Percentiles rank a stretch among this genome's conserved stretches.
Evolutionary conservation across 1,284 basidiomycete species (phyloP).

Genomic region (Hypsizygus ulmarius): DNA sequence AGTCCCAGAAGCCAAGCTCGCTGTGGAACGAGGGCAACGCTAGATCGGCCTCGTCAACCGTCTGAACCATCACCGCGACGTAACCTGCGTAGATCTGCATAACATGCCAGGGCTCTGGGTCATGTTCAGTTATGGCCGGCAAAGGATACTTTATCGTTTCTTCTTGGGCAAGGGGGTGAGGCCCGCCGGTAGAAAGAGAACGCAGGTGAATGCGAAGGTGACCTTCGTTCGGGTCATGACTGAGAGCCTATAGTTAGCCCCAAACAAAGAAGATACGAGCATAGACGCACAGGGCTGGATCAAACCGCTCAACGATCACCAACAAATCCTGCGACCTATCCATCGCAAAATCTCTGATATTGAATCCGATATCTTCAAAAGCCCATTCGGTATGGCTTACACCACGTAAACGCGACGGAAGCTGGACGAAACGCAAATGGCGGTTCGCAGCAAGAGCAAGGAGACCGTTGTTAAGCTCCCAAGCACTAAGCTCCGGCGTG

Average conservation of each 20-base stretch:
- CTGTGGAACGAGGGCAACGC: background rate
- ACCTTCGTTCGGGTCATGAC: background rate
- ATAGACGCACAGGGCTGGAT: slow-evolving; percentile 1
- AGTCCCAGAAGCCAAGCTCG: slow-evolving; percentile 20
- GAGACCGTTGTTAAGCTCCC: slow-evolving; percentile 54
- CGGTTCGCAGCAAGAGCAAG: slow-evolving; percentile 29
- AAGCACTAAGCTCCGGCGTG: slow-evolving; percentile 21
- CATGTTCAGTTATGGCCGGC: background rate
- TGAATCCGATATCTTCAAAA: slow-evolving; percentile 33
- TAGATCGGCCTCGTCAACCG: background rate
- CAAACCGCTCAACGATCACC: slow-evolving; percentile 29
- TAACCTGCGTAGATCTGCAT: slow-evolving; percentile 18
- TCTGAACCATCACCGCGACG: slow-evolving; percentile 18
- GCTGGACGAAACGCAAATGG: slow-evolving; percentile 38
- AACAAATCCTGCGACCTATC: slow-evolving; percentile 55
- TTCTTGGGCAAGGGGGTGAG: slow-evolving; percentile 28
- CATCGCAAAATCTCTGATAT: slow-evolving; percentile 51
- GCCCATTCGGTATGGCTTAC: slow-evolving; percentile 44
- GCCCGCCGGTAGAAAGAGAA: slow-evolving; percentile 38
- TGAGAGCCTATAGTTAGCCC: background rate
- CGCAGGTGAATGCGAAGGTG: slow-evolving; percentile 35
- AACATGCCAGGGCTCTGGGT: slow-evolving; percentile 10
- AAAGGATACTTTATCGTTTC: slow-evolving; percentile 1
- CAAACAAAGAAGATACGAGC: background rate
- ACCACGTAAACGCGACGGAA: slow-evolving; percentile 42